Conservation (phyloP, 164 flowering plant species). For the Vitis labrusca region DNA sequence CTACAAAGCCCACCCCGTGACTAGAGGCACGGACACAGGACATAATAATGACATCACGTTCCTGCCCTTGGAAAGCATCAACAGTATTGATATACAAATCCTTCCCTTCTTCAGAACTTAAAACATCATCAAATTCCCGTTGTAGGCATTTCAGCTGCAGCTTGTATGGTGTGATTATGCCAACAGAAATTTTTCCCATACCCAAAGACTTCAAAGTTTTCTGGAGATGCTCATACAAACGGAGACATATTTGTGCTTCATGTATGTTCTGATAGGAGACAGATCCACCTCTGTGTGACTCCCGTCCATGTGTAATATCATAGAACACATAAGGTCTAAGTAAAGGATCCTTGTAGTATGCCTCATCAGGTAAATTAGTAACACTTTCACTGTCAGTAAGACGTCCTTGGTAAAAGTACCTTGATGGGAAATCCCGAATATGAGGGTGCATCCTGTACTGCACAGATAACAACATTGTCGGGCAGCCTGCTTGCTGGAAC, state of each 20-base stretch:
- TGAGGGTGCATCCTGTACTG: constrained; percentile 98
- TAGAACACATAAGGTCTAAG: constrained; percentile 82
- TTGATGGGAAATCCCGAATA: constrained; percentile 93
- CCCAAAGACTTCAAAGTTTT: constrained; percentile 64
- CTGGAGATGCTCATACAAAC: constrained; percentile 88
- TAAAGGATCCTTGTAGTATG: constrained; percentile 70
- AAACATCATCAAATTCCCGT: constrained; percentile 75
- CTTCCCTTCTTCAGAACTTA: constrained; percentile 86
- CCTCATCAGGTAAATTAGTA: constrained; percentile 68
- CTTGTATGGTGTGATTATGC: constrained; percentile 97
- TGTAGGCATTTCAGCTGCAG: constrained; percentile 88
- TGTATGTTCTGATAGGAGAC: constrained; percentile 86
- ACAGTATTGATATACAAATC: constrained; percentile 93
- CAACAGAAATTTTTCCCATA: constrained; percentile 69
- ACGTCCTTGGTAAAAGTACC: constrained; percentile 95
- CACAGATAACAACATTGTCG: constrained; percentile 87
- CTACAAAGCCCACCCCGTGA: constrained; percentile 97
- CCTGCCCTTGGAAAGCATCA: constrained; percentile 99
- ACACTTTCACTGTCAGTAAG: constrained; percentile 90
- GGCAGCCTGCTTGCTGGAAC: constrained; percentile 95
- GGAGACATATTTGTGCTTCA: constrained; percentile 86
- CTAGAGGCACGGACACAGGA: constrained; percentile 96
- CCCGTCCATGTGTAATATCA: constrained; percentile 89
- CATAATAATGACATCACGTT: constrained; percentile 96
- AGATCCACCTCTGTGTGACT: constrained; percentile 90